These are phyloP conservation scores for Forsythia suspensa DNA, from an alignment of 257 asterid species.

Conservation along the genomic window DNA sequence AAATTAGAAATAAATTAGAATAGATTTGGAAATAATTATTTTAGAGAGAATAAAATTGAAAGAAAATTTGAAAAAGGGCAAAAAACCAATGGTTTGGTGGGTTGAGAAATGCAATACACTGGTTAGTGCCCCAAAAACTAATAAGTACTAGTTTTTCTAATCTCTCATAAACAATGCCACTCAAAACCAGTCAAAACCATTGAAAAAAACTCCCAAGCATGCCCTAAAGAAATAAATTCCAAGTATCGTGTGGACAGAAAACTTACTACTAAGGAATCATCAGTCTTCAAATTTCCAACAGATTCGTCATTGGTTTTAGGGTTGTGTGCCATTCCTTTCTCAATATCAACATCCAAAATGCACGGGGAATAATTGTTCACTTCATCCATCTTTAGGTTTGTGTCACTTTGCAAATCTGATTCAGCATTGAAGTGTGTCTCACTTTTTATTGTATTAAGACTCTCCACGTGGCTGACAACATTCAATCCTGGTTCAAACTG, in stretches of 20 bases:
- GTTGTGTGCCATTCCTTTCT: conserved; percentile 61
- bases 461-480: conserved; percentile 18
- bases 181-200: no score
- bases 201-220: no score
- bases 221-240: background rate
- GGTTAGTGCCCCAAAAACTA: no score
- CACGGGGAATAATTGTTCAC: conserved; percentile 40
- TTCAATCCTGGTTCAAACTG: conserved; percentile 19
- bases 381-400: conserved; percentile 47
- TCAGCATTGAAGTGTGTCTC: conserved; percentile 40
- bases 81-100: no score
- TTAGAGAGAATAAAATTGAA: no score
- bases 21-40: no score
- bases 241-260: conserved; percentile 14
- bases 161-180: no score
- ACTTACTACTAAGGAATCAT: conserved; percentile 66
- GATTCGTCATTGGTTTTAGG: conserved; percentile 44
- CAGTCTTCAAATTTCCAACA: conserved; percentile 46
- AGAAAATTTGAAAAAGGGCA: no score
- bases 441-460: conserved; percentile 42
- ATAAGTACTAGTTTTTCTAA: no score
- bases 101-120: no score
- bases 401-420: conserved; percentile 38
- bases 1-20: no score
- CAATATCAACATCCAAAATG: conserved; percentile 52